These are phyloP conservation scores for Eucalyptus guilfoylei DNA, from an alignment of 345 rosid genomes.

Conservation along the genomic window DNA sequence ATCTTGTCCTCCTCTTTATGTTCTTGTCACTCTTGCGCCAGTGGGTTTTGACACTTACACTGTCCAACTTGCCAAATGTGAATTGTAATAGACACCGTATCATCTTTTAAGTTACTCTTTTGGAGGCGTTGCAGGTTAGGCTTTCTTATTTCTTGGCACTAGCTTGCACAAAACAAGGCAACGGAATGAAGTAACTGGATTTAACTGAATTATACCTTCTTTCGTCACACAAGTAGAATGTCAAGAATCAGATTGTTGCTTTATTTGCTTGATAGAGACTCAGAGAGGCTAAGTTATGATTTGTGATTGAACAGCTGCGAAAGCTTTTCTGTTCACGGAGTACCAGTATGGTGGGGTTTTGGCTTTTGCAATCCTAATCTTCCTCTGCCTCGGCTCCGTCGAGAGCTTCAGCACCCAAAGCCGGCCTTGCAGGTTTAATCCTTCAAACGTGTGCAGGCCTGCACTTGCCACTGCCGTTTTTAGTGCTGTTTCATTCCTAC, in stretches of 20 bases:
- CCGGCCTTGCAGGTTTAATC: neutral
- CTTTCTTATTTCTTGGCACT: neutral
- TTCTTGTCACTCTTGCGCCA: neutral
- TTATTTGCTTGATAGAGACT: neutral
- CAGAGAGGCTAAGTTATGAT: neutral
- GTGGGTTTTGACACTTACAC: neutral
- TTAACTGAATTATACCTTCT: neutral
- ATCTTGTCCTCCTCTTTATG: neutral
- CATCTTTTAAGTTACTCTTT: neutral
- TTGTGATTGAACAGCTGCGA: neutral
- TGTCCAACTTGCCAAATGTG: neutral
- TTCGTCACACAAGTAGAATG: neutral
- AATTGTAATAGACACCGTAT: neutral
- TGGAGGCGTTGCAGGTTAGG: neutral
- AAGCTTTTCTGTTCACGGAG: neutral
- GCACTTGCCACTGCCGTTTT: neutral
- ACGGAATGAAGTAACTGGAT: neutral
- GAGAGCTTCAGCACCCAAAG: neutral
- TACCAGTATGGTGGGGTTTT: neutral
- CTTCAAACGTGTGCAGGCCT: neutral
- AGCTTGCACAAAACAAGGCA: neutral
- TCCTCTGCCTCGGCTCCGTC: neutral
- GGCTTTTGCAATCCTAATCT: neutral
- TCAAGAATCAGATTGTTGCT: too few species aligned
- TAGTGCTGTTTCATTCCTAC: neutral